phyloP scores from a whole-genome alignment of 352 stramenopile genomes.

The Globisporangium uncinulatum region DNA sequence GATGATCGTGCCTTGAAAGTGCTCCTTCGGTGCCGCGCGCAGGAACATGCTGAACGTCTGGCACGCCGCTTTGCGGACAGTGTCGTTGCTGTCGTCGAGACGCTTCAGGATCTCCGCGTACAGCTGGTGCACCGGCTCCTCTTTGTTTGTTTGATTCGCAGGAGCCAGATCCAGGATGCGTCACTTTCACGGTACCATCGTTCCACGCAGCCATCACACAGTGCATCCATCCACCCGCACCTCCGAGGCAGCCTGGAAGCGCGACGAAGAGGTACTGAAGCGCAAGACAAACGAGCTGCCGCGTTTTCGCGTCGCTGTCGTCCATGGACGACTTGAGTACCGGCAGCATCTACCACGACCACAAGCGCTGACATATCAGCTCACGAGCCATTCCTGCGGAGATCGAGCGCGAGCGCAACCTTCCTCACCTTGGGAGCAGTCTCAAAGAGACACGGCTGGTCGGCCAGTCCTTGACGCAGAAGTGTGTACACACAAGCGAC shows the following conservation, averaged over 20 bases:
- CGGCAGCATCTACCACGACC: conserved; percentile 62
- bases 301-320: conserved; percentile 84
- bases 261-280: conserved; percentile 87
- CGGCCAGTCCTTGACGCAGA: conserved; percentile 66
- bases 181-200: background rate
- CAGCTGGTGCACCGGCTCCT: conserved; percentile 88
- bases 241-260: conserved; percentile 65
- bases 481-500: conserved; percentile 85
- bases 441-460: conserved; percentile 78
- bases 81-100: conserved; percentile 90
- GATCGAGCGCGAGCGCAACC: background rate
- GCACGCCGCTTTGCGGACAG: conserved; percentile 83
- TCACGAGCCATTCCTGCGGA: background rate
- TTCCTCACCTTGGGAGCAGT: conserved; percentile 55
- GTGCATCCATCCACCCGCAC: conserved; percentile 17
- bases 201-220: background rate
- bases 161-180: background rate
- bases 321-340: conserved; percentile 88
- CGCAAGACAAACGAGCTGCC: conserved; percentile 83
- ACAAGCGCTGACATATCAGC: background rate
- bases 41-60: conserved; percentile 86
- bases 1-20: conserved; percentile 88
- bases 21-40: conserved; percentile 69
- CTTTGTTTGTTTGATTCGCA: conserved; percentile 16
- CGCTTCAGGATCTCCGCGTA: conserved; percentile 92